Percentiles rank a stretch among this genome's conserved stretches.
These are phyloP conservation scores for Umbelopsis ramanniana DNA, from an alignment of 192 early-diverging fungal species.

Conservation along the genomic window DNA sequence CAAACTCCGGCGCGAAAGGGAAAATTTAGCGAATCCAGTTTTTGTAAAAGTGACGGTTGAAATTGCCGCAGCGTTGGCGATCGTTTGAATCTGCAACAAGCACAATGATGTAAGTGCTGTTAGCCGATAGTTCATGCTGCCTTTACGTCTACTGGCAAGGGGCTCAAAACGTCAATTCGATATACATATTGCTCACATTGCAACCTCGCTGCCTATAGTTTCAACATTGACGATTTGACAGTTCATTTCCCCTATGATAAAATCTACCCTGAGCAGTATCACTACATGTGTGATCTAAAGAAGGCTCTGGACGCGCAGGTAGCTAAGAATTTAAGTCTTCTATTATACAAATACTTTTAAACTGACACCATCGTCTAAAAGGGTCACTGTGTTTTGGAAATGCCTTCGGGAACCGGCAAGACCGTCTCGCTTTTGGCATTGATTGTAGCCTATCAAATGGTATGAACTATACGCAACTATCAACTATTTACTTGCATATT, in stretches of 20 bases:
- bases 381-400: conserved; percentile 97
- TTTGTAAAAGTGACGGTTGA: no score
- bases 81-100: background rate
- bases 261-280: conserved; percentile 99
- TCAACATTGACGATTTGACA: conserved; percentile 85
- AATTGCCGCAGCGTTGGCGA: conserved; percentile 1
- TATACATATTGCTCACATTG: background rate
- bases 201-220: conserved; percentile 45
- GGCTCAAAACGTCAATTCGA: no score
- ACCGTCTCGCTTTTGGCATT: conserved; percentile 94
- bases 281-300: conserved; percentile 97
- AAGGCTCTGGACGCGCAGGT: conserved; percentile 88
- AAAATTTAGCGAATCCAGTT: no score
- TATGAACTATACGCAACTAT: conserved; percentile 25
- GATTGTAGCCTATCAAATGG: conserved; percentile 95
- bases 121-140: no score
- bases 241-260: conserved; percentile 98
- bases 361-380: conserved; percentile 30
- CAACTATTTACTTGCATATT: background rate
- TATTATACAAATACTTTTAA: background rate
- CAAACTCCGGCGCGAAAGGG: no score
- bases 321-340: conserved; percentile 1
- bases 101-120: conserved; percentile 17
- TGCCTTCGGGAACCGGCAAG: conserved; percentile 99
- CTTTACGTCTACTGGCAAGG: no score